Base-by-base conservation (phyloP, 169 alveolate species). In the Cryptosporidium viatorum region DNA sequence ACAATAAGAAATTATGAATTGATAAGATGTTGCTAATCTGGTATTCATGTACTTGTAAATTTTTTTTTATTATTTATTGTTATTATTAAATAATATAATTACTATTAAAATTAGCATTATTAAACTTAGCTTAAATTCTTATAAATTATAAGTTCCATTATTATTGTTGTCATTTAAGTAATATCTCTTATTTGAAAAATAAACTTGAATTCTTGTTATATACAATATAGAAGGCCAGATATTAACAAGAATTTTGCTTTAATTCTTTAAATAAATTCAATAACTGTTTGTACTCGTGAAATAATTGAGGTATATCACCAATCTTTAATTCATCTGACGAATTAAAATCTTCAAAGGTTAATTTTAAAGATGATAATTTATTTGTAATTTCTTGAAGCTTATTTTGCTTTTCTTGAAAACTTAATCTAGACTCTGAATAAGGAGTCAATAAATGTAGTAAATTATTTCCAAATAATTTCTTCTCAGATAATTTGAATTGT, bases 381-480 rank as follows among this genome's bases (percentile, higher is more conserved):
- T 16, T 59, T 33, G 48, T 9, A 51, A 73, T 58, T 58, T 73
- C 86, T 23, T 58, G 59, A 33, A 73, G 7, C 52, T 55, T 59
- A 21, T 37, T 58, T 58, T 73, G 86, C 21, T 73, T 73, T 41
- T 73, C 86, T 26, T 73, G 67, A 12, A 33, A 23, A 18, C 45
- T 35, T 12, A 70, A 14, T 73, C 70, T 73, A 16, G 70, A 73
- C 21, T 73, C 86, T 2, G 86, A 59, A 41, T 52, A 73, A 9
- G 86, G 86, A 2, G 65, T 5, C 31, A 73, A 52, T 39, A 73
- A 39, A 41, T 59, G 68, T 23, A 58, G 5, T 18, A 51, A 18
- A 26, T 73, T 73, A 33, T 73, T 73, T 33, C 86, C 86, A 73
- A 73, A 73, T 31, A 73, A 21, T 23, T 73, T 73, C 68, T 37